Conservation (phyloP, 768 basidiomycete genomes). For the Lactarius deliciosus region DNA sequence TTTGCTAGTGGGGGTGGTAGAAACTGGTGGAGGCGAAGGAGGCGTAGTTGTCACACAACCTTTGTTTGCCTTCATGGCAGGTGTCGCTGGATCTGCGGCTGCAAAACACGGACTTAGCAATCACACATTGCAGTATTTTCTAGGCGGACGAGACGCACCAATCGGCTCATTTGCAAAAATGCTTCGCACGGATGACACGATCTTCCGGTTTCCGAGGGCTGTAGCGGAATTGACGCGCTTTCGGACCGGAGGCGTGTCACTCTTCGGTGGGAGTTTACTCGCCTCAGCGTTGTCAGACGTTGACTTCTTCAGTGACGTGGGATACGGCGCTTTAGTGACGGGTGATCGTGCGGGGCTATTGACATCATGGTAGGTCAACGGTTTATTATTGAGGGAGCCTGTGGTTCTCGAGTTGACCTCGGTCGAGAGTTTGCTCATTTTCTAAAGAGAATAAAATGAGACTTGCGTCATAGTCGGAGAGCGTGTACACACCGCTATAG, state of each 20-base stretch:
- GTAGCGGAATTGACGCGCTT: constrained; percentile 29
- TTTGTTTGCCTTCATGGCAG: not conserved
- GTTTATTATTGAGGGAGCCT: constrained; percentile 37
- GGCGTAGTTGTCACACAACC: constrained; percentile 9
- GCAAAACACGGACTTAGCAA: not conserved
- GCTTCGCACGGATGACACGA: constrained; percentile 25
- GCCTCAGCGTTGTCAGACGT: constrained; percentile 14
- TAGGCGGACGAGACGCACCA: not conserved
- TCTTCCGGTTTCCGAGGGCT: constrained; percentile 24
- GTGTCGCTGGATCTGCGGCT: constrained; percentile 10
- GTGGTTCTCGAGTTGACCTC: constrained; percentile 33
- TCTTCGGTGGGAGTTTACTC: constrained; percentile 6
- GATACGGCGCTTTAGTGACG: constrained; percentile 3
- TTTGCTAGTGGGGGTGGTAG: constrained; percentile 14
- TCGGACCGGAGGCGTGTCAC: constrained; percentile 10
- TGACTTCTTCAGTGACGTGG: constrained; percentile 20
- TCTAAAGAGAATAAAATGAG: constrained; percentile 15
- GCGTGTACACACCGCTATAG: constrained; percentile 50
- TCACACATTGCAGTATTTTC: not conserved
- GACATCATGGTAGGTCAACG: constrained; percentile 20
- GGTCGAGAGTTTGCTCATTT: constrained; percentile 30
- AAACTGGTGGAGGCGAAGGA: constrained; percentile 2
- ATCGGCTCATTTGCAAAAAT: constrained; percentile 20
- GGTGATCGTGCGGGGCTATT: constrained; percentile 21
- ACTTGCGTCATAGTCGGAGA: not conserved